Base-by-base conservation (phyloP, 2,329 filamentous ascomycete species). In the Ceratocystis albifundus region DNA sequence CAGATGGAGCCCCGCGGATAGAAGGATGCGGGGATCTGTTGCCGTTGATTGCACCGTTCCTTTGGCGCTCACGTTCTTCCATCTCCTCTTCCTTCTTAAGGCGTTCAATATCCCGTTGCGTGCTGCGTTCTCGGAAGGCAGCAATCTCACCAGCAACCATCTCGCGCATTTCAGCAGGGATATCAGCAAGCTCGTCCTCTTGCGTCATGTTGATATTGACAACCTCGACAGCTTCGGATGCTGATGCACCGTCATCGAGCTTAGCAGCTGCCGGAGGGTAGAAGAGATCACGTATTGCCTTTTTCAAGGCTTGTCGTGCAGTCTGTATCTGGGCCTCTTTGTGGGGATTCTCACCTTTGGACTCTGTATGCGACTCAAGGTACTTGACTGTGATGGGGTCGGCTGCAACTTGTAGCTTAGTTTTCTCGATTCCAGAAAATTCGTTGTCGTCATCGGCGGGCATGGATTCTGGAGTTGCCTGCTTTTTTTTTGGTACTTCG, bases 141-240 rank as follows among this genome's bases (percentile, higher is more conserved):
- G 90, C 87, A 72, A 99, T 99, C 74, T 99, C 95, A 67, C 88
- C 88, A 0, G 94, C 90, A 17, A 99, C 94, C 0, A 90, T 92
- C 74, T 96, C 94, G 28, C 94, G 87, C 90, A 96, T 95, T 74
- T 97, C 94, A 0, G 90, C 88, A 0, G 94, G 94, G 61, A 99
- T 96, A 72, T 99, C 94, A 22, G 92, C 88, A 36, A 99, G 80
- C 73, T 99, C 94, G 72, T 99, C 95, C 69, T 99, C 94, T 64
- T 88, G 84, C 0, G 87, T 86, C 41, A 96, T 81, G 3, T 91
- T 88, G 68, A 97, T 96, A 67, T 92, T 96, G 70, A 96, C 87
- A 48, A 96, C 87, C 75, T 96, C 91, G 4, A 90, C 86, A 65
- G 85, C 84, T 44, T 85, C 85, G 7, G 55, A 59, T 3, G 79